Percentiles rank a stretch among this genome's conserved stretches.
Evolutionary conservation across 805 yeast species (phyloP).

Genomic region (Tetrapisispora taiwanensis): DNA sequence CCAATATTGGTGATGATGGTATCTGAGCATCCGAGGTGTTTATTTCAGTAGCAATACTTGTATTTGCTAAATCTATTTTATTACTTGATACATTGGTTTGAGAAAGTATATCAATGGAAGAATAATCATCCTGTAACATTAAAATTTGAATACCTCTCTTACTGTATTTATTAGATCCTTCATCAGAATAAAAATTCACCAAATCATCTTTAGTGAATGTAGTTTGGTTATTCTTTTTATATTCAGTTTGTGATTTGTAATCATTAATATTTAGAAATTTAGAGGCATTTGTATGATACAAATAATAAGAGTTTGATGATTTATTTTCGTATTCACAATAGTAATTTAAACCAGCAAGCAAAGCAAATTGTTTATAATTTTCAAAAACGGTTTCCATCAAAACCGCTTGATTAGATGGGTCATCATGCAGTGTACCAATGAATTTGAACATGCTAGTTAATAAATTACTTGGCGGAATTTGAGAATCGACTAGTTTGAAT

Average conservation of each 20-base stretch:
- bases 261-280: constrained; percentile 19
- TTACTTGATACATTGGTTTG: constrained; percentile 4
- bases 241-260: constrained; percentile 18
- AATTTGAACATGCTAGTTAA: constrained; percentile 16
- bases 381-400: constrained; percentile 20
- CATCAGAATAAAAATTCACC: constrained; percentile 25
- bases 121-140: constrained; percentile 13
- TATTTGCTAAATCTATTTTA: constrained; percentile 3
- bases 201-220: constrained; percentile 23
- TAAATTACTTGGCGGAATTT: constrained; percentile 13
- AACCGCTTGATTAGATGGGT: constrained; percentile 7
- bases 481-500: constrained; percentile 16
- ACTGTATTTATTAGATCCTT: constrained; percentile 23
- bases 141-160: constrained; percentile 24
- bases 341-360: constrained; percentile 25
- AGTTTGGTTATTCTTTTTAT: constrained; percentile 9
- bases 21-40: neutral
- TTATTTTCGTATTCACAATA: constrained; percentile 13
- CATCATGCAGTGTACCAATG: constrained; percentile 6
- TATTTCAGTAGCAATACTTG: neutral
- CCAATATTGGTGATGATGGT: neutral
- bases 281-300: constrained; percentile 25
- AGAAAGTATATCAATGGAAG: constrained; percentile 19
- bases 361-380: constrained; percentile 21
- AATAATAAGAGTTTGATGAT: constrained; percentile 18